Percentiles rank a stretch among this genome's conserved stretches.
Conservation (phyloP, 192 early-diverging fungal species). For the Entrophospora sp. region DNA sequence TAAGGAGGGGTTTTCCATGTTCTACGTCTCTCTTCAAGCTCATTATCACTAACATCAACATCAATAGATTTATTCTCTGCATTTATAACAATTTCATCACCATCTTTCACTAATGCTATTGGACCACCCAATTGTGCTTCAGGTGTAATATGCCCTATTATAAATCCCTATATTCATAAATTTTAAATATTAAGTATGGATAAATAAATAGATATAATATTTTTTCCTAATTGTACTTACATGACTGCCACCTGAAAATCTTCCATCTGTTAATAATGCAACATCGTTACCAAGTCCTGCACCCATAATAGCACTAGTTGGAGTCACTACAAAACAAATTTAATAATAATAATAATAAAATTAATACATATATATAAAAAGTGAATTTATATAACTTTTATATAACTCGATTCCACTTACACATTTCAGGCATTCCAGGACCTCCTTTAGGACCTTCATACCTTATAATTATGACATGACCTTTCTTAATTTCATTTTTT, state of each 20-base stretch:
- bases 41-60: conserved; percentile 67
- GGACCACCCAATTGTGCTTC: conserved; percentile 97
- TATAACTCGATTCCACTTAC: too few relatives aligned
- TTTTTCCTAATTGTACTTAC: conserved; percentile 37
- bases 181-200: too few relatives aligned
- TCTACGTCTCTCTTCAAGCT: conserved; percentile 59
- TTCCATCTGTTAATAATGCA: conserved; percentile 93
- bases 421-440: conserved; percentile 99
- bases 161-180: conserved; percentile 69
- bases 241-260: conserved; percentile 97
- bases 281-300: conserved; percentile 97
- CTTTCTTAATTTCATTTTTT: conserved; percentile 80
- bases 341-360: conserved; percentile 1
- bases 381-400: too few relatives aligned
- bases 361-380: background rate
- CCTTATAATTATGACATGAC: conserved; percentile 86
- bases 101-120: conserved; percentile 82
- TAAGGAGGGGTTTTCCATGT: conserved; percentile 78
- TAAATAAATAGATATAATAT: background rate
- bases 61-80: conserved; percentile 69
- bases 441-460: conserved; percentile 98
- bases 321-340: conserved; percentile 57
- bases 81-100: conserved; percentile 86
- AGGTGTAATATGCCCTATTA: conserved; percentile 98
- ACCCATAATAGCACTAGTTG: conserved; percentile 97